These are phyloP conservation scores for Pythium vanterpoolii DNA, from an alignment of 352 stramenopile genomes.

Conservation along the genomic window DNA sequence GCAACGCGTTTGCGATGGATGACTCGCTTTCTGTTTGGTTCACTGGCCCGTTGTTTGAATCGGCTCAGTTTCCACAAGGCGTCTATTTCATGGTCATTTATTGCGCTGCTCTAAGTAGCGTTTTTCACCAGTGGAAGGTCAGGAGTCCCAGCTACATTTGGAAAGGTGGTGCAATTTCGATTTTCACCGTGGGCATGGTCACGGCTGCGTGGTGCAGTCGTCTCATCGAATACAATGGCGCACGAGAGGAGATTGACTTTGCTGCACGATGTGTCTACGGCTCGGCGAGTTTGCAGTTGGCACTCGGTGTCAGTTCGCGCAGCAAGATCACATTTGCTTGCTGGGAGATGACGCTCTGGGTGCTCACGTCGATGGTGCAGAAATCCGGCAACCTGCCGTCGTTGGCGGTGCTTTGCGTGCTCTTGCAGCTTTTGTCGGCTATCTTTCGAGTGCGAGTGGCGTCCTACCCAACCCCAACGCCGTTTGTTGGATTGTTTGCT, in stretches of 20 bases:
- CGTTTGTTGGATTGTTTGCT: constrained; percentile 4
- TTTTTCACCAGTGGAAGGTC: not conserved
- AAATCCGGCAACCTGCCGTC: constrained; percentile 58
- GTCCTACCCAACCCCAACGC: not conserved
- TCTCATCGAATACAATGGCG: not conserved
- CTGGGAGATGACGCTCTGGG: constrained; percentile 55
- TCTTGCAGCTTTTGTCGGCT: constrained; percentile 26
- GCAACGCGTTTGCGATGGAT: constrained; percentile 74
- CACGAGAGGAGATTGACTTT: constrained; percentile 2
- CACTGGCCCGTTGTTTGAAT: constrained; percentile 47
- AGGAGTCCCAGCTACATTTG: not conserved
- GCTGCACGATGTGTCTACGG: constrained; percentile 51
- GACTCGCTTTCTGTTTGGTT: constrained; percentile 81
- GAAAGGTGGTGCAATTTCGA: not conserved
- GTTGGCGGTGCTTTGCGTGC: constrained; percentile 46
- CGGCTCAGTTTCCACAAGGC: constrained; percentile 21
- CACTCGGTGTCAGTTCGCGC: constrained; percentile 10
- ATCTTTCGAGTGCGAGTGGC: not conserved
- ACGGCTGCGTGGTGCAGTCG: constrained; percentile 17
- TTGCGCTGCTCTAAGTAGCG: not conserved
- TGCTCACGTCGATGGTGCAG: constrained; percentile 58
- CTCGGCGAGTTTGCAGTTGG: constrained; percentile 17
- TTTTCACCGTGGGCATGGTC: constrained; percentile 33
- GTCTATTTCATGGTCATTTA: constrained; percentile 38
- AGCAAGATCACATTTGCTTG: constrained; percentile 14